phyloP scores from a whole-genome alignment of 2,329 filamentous ascomycete genomes.

The Aureobasidium sp. region DNA sequence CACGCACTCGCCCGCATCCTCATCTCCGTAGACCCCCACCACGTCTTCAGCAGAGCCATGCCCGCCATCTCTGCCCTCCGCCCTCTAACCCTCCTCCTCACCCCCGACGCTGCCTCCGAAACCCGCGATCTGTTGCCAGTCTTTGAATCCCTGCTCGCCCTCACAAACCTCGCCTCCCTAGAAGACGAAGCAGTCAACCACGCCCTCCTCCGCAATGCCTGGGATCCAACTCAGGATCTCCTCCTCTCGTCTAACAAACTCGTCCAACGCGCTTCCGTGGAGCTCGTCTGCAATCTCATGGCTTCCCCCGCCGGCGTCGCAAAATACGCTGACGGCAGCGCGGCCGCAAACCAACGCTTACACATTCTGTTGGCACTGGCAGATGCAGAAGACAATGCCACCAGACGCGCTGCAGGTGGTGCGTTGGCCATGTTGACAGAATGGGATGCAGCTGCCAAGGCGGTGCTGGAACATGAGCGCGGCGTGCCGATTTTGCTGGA shows the following conservation, averaged over 20 bases:
- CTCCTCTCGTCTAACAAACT: constrained; percentile 68
- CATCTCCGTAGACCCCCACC: constrained; percentile 53
- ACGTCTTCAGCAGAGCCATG: constrained; percentile 75
- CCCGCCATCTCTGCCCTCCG: constrained; percentile 71
- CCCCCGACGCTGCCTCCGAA: constrained; percentile 51
- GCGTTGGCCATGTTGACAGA: constrained; percentile 78
- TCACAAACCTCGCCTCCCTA: constrained; percentile 83
- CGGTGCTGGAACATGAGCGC: constrained; percentile 62
- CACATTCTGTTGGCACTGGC: constrained; percentile 82
- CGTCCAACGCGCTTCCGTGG: constrained; percentile 75
- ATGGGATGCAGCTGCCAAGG: constrained; percentile 66
- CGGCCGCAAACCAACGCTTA: constrained; percentile 64
- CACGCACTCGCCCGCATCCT: constrained; percentile 60
- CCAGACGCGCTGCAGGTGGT: constrained; percentile 77
- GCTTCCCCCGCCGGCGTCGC: constrained; percentile 59
- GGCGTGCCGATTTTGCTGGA: constrained; percentile 74
- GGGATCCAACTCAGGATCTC: constrained; percentile 73
- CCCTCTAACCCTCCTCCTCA: constrained; percentile 68
- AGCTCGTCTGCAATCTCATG: constrained; percentile 87
- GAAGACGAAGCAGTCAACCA: constrained; percentile 57
- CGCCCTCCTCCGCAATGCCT: constrained; percentile 66
- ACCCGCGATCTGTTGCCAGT: constrained; percentile 75
- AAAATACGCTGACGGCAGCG: constrained; percentile 61
- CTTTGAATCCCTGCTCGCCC: constrained; percentile 83
- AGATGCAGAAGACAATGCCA: constrained; percentile 74